These are phyloP conservation scores for Xylariaceae sp. DNA, from an alignment of 2,329 filamentous ascomycete genomes.

Conservation along the genomic window DNA sequence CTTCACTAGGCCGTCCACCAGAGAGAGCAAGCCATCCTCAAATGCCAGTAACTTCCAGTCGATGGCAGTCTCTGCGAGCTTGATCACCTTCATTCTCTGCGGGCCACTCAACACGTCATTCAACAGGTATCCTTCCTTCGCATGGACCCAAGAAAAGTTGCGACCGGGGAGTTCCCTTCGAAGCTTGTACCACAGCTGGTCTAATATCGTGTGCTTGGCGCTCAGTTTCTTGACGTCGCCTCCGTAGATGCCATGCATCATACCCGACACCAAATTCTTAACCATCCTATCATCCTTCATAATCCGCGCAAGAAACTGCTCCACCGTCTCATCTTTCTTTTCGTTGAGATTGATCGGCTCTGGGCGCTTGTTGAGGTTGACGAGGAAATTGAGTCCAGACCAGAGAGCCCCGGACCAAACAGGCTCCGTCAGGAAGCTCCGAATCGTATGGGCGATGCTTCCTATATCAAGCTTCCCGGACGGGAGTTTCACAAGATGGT, in stretches of 20 bases:
- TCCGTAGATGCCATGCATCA: constrained; percentile 85
- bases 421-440: constrained; percentile 24
- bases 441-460: constrained; percentile 11
- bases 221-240: constrained; percentile 82
- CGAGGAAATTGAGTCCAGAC: constrained; percentile 6
- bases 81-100: constrained; percentile 19
- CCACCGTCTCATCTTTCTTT: constrained; percentile 63
- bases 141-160: constrained; percentile 7
- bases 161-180: constrained; percentile 6
- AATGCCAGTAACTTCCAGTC: constrained; percentile 42
- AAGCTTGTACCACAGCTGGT: constrained; percentile 43
- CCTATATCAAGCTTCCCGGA: neutral
- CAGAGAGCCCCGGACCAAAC: constrained; percentile 24
- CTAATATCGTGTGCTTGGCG: constrained; percentile 56
- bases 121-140: constrained; percentile 22
- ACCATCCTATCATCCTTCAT: constrained; percentile 49
- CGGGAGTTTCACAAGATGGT: constrained; percentile 61
- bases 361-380: constrained; percentile 2
- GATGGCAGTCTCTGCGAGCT: constrained; percentile 29
- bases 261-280: constrained; percentile 69
- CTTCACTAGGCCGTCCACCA: constrained; percentile 50
- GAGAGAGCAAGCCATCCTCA: constrained; percentile 55
- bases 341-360: constrained; percentile 24
- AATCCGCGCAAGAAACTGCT: constrained; percentile 55
- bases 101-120: constrained; percentile 24